Evolutionary conservation across 352 stramenopile genomes (phyloP), one percentile per base, ranked within the genome.

Genomic region (Lagenidium giganteum): DNA sequence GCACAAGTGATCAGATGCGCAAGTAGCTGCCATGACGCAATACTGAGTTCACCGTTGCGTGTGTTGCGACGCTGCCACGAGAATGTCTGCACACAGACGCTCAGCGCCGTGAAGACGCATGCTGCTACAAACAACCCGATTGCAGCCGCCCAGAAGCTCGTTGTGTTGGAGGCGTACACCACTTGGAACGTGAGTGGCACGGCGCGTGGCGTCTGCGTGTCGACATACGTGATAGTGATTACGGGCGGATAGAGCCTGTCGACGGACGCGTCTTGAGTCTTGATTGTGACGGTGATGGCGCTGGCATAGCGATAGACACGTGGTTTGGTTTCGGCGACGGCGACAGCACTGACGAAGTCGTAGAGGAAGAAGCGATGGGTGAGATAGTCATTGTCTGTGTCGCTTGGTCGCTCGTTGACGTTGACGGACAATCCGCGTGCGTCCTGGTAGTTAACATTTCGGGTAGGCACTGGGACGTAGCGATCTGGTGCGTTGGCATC

Each of bases 351-450:
- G 14, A 79, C 59, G 36, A 75, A 65, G 50, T 98, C 94, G 40
- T 89, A 93, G 22, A 98, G 56, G 51, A 97, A 95, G 51, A 98
- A 98, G 1, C 92, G 73, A 20, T 96, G 79, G 26, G 64, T 93
- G 14, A 97, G 65, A 16, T 91, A 65, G 53, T 97, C 87, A 61
- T 96, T 73, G 8, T 72, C 29, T 6, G 57, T 52, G 42, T 97
- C 86, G 2, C 47, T 46, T 8, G 39, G 21, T 6, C 44, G 38
- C 4, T 41, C 47, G 46, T 97, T 97, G 5, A 71, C 56, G 58
- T 97, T 98, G 44, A 79, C 43, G 50, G 71, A 41, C 30, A 81
- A 40, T 14, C 64, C 57, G 31, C 71, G 69, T 21, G 62, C 65
- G 45, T 93, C 73, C 1, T 58, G 57, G 46, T 95, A 85, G 48